Percentiles rank a stretch among this genome's conserved stretches.
These are phyloP conservation scores for Penicillium sp. DNA, from an alignment of 2,329 filamentous ascomycete genomes.

Conservation along the genomic window DNA sequence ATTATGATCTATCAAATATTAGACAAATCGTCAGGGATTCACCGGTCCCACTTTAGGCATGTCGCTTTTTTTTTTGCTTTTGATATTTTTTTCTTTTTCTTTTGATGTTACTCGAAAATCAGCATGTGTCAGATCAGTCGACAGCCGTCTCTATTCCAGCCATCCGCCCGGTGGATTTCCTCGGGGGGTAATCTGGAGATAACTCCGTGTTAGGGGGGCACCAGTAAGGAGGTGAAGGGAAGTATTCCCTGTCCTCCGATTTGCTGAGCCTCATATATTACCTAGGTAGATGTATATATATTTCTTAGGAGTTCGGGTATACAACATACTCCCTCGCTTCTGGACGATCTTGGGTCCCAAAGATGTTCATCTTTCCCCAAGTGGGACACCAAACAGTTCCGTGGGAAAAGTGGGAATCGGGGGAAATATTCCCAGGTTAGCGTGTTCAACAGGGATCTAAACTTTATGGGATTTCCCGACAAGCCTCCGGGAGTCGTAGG, in stretches of 20 bases:
- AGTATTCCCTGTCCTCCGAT: conserved; percentile 15
- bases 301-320: not conserved
- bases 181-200: conserved; percentile 8
- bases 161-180: not conserved
- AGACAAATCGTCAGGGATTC: not conserved
- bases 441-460: conserved; percentile 3
- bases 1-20: conserved; percentile 10
- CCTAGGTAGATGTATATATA: not conserved
- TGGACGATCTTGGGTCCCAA: conserved; percentile 5
- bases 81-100: not conserved
- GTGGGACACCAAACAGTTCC: conserved; percentile 1
- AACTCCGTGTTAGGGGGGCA: conserved; percentile 6
- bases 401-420: not conserved
- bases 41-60: not conserved
- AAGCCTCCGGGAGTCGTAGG: not conserved
- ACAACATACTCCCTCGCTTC: not conserved
- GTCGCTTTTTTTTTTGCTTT: not conserved
- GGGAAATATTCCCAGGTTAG: not conserved
- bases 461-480: conserved; percentile 2
- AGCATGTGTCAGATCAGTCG: conserved; percentile 11
- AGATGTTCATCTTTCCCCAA: conserved; percentile 6
- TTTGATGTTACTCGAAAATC: conserved; percentile 4
- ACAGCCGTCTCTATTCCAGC: conserved; percentile 3
- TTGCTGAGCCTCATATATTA: conserved; percentile 7
- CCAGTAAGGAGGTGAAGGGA: conserved; percentile 6